Evolutionary conservation across 2,329 filamentous ascomycete species (phyloP), one percentile per base, ranked within the genome.

Genomic region (Sporothrix brasiliensis): DNA sequence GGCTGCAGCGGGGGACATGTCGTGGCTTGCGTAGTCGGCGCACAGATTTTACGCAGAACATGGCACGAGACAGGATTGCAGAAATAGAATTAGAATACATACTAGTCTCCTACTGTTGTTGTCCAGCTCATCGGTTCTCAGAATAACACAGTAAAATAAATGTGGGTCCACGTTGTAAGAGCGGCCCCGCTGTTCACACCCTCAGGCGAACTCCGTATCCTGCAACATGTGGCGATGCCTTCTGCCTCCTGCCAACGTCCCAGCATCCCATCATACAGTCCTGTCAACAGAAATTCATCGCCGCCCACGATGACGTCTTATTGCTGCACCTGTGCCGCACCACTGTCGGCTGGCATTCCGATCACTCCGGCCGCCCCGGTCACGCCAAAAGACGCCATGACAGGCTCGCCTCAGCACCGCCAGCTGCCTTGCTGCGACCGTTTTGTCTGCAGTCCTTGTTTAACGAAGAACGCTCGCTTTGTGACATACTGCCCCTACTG

Each of bases 401-500:
- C 54, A 41, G 27, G 49, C 19, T 41, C 21, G n/a, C 52, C 52
- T n/a, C 66, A 19, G 41, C 86, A 90, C 76, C 86, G 90, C 67
- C 81, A 84, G 72, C 82, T 93, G 41, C 83, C 85, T 47, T 94
- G 92, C 78, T 94, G 92, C 78, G 82, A 82, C 58, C 86, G 92
- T 69, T 82, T 88, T 52, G 91, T 94, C 76, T 95, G 92, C 79
- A 87, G 88, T 19, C 83, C 82, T 72, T 94, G 92, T 79, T 86
- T 92, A 75, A 81, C 86, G 86, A 80, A 86, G 61, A 93, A 93
- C 77, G 81, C 84, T 41, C 88, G 91, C 53, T 93, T 92, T 79
- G 85, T 85, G 68, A 81, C 83, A 47, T 88, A 88, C 77, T 88
- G 88, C 77, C 92, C 92, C 0, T 94, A 91, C 79, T 95, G 92